Conservation (phyloP, 1,139 yeast species). For the Eremothecium sinecaudum region DNA sequence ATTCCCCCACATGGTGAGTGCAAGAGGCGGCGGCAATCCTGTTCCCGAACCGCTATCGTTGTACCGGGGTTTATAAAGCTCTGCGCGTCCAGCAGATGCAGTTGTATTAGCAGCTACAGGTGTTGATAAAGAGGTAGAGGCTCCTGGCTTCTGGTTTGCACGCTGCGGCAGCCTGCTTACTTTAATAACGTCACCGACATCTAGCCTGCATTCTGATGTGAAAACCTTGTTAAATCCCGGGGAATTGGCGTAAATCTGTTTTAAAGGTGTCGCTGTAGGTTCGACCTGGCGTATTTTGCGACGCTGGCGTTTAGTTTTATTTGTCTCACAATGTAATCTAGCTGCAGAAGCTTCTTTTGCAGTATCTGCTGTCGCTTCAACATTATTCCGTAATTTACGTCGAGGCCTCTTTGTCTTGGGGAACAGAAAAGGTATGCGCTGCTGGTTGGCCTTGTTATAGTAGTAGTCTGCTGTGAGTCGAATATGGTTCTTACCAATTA, state of each 20-base stretch:
- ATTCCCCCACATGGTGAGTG: conserved; percentile 5
- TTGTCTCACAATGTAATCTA: conserved; percentile 10
- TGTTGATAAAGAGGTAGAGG: background rate
- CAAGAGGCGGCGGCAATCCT: conserved; percentile 1
- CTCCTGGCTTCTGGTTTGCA: conserved; percentile 15
- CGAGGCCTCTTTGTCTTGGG: conserved; percentile 2
- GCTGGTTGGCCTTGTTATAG: conserved; percentile 18
- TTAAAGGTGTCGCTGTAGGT: conserved; percentile 9
- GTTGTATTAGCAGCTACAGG: conserved; percentile 7
- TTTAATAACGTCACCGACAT: conserved; percentile 23
- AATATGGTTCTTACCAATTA: conserved; percentile 72
- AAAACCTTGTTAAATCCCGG: conserved; percentile 29
- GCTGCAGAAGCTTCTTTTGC: background rate
- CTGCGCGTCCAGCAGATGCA: conserved; percentile 11
- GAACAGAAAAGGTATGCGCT: background rate
- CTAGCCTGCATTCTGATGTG: conserved; percentile 22
- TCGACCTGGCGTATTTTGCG: conserved; percentile 1
- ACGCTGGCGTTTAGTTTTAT: conserved; percentile 8
- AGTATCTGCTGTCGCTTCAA: background rate
- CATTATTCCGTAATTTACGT: conserved; percentile 1
- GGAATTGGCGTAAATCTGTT: conserved; percentile 21
- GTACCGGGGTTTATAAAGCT: conserved; percentile 5
- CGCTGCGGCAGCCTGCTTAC: conserved; percentile 25
- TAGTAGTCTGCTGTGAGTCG: conserved; percentile 70
- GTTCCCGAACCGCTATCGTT: background rate